Evolutionary conservation across 2,329 filamentous ascomycete species (phyloP).

Genomic region (Penicillium thymicola): DNA sequence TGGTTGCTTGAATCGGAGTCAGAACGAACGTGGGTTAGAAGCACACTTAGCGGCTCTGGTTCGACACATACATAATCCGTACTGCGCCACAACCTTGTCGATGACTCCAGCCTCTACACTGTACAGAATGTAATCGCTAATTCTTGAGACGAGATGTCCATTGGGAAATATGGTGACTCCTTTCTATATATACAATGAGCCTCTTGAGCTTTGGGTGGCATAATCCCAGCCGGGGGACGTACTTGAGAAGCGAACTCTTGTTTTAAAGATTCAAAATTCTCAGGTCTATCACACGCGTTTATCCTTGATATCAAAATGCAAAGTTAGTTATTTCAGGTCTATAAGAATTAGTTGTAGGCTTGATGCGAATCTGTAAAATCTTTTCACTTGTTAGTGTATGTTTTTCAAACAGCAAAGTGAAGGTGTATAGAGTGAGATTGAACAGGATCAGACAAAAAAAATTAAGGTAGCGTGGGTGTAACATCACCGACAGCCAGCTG

Average conservation of each 20-base stretch:
- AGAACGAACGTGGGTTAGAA: constrained; percentile 18
- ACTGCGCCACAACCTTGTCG: constrained; percentile 79
- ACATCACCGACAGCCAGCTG: constrained; percentile 87
- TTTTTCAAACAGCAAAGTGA: constrained; percentile 12
- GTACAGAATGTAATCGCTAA: constrained; percentile 98
- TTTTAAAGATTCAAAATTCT: constrained; percentile 77
- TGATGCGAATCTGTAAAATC: constrained; percentile 13
- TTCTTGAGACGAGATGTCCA: constrained; percentile 91
- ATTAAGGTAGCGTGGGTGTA: constrained; percentile 97
- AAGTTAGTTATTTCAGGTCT: constrained; percentile 27
- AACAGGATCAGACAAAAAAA: constrained; percentile 72
- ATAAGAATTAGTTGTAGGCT: background rate
- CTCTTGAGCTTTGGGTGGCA: constrained; percentile 29
- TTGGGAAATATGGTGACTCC: constrained; percentile 86
- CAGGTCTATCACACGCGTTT: constrained; percentile 88
- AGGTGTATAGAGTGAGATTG: constrained; percentile 10
- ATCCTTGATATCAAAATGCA: constrained; percentile 59
- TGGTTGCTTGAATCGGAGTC: constrained; percentile 66
- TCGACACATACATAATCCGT: constrained; percentile 77
- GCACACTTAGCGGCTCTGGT: constrained; percentile 6
- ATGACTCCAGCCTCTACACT: constrained; percentile 94
- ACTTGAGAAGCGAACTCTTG: constrained; percentile 84
- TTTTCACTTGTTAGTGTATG: constrained; percentile 25
- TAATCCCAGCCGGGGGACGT: constrained; percentile 51
- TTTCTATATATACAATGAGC: constrained; percentile 61